Conservation (phyloP, 768 basidiomycete species). For the Glaciozyma antarctica region DNA sequence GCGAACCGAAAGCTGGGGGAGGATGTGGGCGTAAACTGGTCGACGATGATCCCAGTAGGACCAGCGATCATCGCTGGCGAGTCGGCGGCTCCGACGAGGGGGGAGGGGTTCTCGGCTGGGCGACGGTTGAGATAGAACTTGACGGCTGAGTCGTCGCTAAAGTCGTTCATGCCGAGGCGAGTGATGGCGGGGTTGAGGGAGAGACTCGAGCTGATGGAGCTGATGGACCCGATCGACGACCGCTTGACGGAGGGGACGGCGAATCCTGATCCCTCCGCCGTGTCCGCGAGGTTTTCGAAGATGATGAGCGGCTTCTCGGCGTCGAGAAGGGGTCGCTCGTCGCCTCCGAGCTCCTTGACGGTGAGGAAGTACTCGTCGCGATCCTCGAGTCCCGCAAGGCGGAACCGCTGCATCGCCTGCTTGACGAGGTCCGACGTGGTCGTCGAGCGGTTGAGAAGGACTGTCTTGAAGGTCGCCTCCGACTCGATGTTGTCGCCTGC, state of each 20-base stretch:
- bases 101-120: slow-evolving; percentile 2
- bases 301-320: slow-evolving; percentile 76
- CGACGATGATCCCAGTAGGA: slow-evolving; percentile 49
- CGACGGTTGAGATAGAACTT: slow-evolving; percentile 87
- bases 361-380: slow-evolving; percentile 73
- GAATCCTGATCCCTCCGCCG: slow-evolving; percentile 42
- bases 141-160: slow-evolving; percentile 90
- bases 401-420: slow-evolving; percentile 91
- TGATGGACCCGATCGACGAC: slow-evolving; percentile 86
- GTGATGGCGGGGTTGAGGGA: slow-evolving; percentile 74
- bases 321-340: slow-evolving; percentile 54
- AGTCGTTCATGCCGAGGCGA: slow-evolving; percentile 91
- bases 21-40: slow-evolving; percentile 66
- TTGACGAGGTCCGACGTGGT: slow-evolving; percentile 72
- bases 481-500: slow-evolving; percentile 83
- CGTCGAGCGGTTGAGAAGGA: slow-evolving; percentile 76
- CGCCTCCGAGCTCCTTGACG: slow-evolving; percentile 82
- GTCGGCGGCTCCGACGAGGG: slow-evolving; percentile 4
- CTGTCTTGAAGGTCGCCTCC: slow-evolving; percentile 97
- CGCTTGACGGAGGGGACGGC: slow-evolving; percentile 73
- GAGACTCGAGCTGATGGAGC: slow-evolving; percentile 81
- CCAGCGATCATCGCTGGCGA: slow-evolving; percentile 5
- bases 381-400: slow-evolving; percentile 43
- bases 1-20: slow-evolving; percentile 79
- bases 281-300: slow-evolving; percentile 71